These are phyloP conservation scores for Beauveria bassiana DNA, from an alignment of 2,329 filamentous ascomycete species.

Conservation along the genomic window DNA sequence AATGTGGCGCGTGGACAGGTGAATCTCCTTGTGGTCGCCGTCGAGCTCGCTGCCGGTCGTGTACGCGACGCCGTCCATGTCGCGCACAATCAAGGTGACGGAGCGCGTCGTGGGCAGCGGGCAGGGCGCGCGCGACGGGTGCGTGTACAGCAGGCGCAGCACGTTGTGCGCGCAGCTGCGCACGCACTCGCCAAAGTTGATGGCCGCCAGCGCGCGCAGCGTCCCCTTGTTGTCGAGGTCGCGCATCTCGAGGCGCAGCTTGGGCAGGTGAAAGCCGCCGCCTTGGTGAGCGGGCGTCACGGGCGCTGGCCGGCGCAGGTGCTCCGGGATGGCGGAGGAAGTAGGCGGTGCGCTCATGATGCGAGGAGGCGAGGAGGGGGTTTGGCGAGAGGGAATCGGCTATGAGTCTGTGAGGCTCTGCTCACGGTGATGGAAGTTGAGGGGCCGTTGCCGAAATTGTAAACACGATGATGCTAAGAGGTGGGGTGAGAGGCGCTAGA, in stretches of 20 bases:
- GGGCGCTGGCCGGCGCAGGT: not conserved
- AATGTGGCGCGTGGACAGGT: conserved; percentile 76
- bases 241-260: conserved; percentile 51
- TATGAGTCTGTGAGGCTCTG: not conserved
- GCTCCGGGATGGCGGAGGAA: conserved; percentile 7
- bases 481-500: conserved; percentile 6
- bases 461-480: not conserved
- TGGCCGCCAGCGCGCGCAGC: conserved; percentile 56
- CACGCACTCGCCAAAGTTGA: conserved; percentile 57
- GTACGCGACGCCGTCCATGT: conserved; percentile 82
- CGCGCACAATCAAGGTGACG: conserved; percentile 72
- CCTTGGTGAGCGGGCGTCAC: not conserved
- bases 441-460: not conserved
- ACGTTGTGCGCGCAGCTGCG: conserved; percentile 58
- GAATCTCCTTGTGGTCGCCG: conserved; percentile 84
- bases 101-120: conserved; percentile 63
- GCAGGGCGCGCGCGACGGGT: conserved; percentile 32
- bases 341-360: not conserved
- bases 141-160: conserved; percentile 61
- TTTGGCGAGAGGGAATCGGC: not conserved
- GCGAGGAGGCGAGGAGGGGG: not conserved
- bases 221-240: conserved; percentile 54
- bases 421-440: not conserved
- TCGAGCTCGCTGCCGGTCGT: conserved; percentile 76
- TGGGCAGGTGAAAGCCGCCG: conserved; percentile 37